Evolutionary conservation across 2,329 filamentous ascomycete species (phyloP).

Genomic region (Colletotrichum plurivorum): DNA sequence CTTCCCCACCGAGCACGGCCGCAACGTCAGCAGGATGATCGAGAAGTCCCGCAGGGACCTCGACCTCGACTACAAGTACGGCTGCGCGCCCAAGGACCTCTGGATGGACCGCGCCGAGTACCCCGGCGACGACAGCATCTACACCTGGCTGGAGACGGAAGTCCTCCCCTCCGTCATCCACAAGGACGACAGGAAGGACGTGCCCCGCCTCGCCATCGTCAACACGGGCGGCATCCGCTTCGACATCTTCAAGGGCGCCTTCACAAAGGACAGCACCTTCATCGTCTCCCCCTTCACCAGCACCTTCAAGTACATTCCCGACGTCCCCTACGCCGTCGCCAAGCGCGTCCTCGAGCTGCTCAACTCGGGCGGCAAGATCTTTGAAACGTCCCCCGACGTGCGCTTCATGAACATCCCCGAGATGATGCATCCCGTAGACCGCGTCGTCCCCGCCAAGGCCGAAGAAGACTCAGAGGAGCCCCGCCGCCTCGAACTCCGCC

Average conservation of each 20-base stretch:
- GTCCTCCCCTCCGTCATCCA: conserved; percentile 79
- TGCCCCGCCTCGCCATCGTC: conserved; percentile 79
- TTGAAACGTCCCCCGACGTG: conserved; percentile 56
- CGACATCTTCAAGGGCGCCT: conserved; percentile 93
- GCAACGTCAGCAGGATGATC: conserved; percentile 80
- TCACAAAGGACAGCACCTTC: conserved; percentile 89
- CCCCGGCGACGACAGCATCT: conserved; percentile 81
- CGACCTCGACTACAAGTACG: conserved; percentile 79
- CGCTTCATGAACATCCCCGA: conserved; percentile 67
- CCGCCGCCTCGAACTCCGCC: conserved; percentile 50
- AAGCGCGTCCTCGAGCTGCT: conserved; percentile 75
- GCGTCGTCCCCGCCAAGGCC: conserved; percentile 37
- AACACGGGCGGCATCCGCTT: conserved; percentile 96
- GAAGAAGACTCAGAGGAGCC: conserved; percentile 42
- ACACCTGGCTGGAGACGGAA: conserved; percentile 82
- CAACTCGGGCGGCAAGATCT: conserved; percentile 68
- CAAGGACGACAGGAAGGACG: conserved; percentile 69
- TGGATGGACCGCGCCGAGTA: conserved; percentile 89
- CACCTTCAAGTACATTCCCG: conserved; percentile 80
- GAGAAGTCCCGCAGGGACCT: conserved; percentile 77
- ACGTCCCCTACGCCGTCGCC: conserved; percentile 85
- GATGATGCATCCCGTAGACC: conserved; percentile 49
- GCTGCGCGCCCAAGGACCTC: conserved; percentile 85
- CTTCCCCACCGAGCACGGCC: conserved; percentile 83
- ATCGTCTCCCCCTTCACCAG: conserved; percentile 91